Base-by-base conservation (phyloP, 2,329 filamentous ascomycete genomes). In the Colletotrichum graminicola region DNA sequence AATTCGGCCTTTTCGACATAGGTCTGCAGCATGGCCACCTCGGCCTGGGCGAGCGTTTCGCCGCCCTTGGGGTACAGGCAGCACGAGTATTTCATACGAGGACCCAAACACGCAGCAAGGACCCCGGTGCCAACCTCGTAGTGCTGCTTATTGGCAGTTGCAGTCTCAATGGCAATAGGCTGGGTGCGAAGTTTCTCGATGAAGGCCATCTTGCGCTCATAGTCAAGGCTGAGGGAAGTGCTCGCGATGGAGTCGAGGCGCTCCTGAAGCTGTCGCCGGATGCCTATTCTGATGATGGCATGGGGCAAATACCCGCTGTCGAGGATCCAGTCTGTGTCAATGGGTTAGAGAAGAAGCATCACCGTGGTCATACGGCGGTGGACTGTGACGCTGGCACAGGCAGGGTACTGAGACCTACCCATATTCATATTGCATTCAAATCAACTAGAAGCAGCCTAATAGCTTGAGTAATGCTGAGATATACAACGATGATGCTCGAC, bases 91-190 rank as follows among this genome's bases (percentile, higher is more conserved):
- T 93, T 93, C 90, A 93, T 93, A 66, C 90, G 82, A 5, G 90
- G 89, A 0, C 91, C 91, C 16, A 93, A 81, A 78, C 86, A 90
- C 36, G 86, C 87, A 36, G 82, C 80, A 51, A 93, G 79, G 32
- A 93, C 88, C 4, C 88, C 89, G 0, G 91, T 92, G 49, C 89
- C 90, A 51, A 93, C 91, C 80, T 93, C 91, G 77, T 93, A 93
- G 79, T 93, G 91, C 83, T 93, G 91, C 75, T 87, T 82, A 78
- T 93, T 93, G 29, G 91, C 91, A 2, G 85, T 82, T 4, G 84
- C 85, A 0, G 90, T 92, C 78, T 91, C 89, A 75, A 93, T 86
- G n/a, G 91, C 91, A 73, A 93, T 92, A 14, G 90, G 90, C 45
- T 86, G 83, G 21, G 81, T 83, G 26, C 89, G 85, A n/a, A 92